phyloP scores from a whole-genome alignment of 2,329 filamentous ascomycete species.

The Epichloe coenophiala region DNA sequence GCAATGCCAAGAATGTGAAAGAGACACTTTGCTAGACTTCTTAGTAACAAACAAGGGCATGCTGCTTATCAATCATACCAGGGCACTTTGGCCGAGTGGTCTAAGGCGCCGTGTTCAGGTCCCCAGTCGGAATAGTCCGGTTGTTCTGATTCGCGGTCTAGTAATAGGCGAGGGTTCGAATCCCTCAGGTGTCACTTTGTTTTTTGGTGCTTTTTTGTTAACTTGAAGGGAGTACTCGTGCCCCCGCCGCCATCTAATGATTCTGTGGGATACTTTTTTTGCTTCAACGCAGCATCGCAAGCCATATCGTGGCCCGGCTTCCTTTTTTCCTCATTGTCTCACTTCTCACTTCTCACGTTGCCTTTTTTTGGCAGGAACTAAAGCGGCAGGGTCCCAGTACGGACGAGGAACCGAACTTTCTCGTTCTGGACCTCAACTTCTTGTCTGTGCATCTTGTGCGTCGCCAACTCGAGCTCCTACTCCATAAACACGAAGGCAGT shows the following conservation, averaged over 20 bases:
- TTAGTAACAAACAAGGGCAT: accelerated
- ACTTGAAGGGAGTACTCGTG: no score
- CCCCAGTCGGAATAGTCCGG: accelerated
- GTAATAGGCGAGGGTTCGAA: constrained; percentile 19
- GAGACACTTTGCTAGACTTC: accelerated
- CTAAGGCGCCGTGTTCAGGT: constrained; percentile 9
- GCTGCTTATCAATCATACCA: accelerated
- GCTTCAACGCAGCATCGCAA: no score
- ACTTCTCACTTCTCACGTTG: neutral
- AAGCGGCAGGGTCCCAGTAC: neutral
- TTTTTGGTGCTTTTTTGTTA: neutral
- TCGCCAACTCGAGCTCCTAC: neutral
- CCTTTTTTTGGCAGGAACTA: neutral
- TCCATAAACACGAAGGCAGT: neutral
- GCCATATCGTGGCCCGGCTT: neutral
- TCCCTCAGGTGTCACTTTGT: constrained; percentile 16
- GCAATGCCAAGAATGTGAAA: no score
- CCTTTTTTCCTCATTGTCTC: neutral
- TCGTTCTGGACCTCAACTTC: neutral
- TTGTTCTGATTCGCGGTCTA: constrained; percentile 10
- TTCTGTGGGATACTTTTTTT: neutral
- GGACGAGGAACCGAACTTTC: no score
- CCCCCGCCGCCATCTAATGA: neutral
- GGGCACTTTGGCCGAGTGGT: constrained; percentile 9
- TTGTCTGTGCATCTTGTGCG: neutral